Base-by-base conservation (phyloP, 2,329 filamentous ascomycete species). In the Cercospora brassicicola region DNA sequence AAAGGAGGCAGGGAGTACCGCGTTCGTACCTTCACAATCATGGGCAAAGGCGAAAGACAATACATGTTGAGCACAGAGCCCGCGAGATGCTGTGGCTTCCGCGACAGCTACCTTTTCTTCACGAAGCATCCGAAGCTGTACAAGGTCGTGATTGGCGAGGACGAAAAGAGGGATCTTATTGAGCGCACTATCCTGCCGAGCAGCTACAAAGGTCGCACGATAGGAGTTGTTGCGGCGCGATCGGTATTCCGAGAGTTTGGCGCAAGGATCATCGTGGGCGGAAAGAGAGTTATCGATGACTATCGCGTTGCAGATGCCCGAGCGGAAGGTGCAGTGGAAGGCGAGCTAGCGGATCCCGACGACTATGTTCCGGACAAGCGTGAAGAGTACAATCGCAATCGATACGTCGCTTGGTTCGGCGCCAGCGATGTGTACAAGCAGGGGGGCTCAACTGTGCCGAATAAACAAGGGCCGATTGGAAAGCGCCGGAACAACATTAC, bases 41-140 rank as follows among this genome's bases (percentile, higher is more conserved):
- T 89, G 18, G 93, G 92, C 64, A 89, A 94, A 72, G 93, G 91
- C 42, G 87, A 94, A 60, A 85, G 94, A 65, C 88, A 96, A 10
- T 99, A 99, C 87, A 99, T 99, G 95, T 83, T 99, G 81, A 98
- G 95, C 2, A 99, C 95, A 4, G 95, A 99, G 78, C 96, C 95
- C 4, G 95, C 95, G 26, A 91, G 95, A 72, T 98, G 95, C 76
- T 94, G 97, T 65, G 95, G 95, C 15, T 99, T 99, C 85, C 88
- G 95, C 73, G 95, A 99, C 84, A 97, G 94, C 72, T 99, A 99
- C 78, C 88, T 99, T 28, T 97, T 99, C 85, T 99, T 99, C 84
- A 96, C 95, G 71, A 99, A 98, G 82, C 95, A 99, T 81, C 91
- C 92, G 78, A 90, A 93, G 76, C 90, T 99, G 13, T 95, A 93